phyloP scores from a whole-genome alignment of 2,329 filamentous ascomycete genomes.

The Cladosporium sphaerospermum region DNA sequence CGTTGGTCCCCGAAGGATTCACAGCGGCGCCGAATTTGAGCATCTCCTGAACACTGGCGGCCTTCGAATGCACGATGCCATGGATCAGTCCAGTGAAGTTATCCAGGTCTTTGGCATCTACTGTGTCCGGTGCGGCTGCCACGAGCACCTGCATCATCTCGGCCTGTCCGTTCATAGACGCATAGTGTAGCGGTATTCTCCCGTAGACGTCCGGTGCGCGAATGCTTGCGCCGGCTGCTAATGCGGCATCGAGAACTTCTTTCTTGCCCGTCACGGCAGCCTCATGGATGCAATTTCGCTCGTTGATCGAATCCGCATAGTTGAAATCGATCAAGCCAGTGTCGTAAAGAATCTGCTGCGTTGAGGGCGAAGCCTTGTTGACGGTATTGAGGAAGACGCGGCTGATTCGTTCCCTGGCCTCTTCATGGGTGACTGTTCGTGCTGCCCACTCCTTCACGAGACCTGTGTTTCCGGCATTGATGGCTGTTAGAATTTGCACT shows the following conservation, averaged over 20 bases:
- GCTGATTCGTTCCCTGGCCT: conserved; percentile 70
- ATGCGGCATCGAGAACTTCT: conserved; percentile 68
- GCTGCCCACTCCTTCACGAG: conserved; percentile 74
- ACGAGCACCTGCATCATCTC: conserved; percentile 40
- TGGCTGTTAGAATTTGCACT: conserved; percentile 78
- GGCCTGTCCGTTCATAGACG: conserved; percentile 85
- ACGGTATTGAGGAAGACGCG: conserved; percentile 86
- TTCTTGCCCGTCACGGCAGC: conserved; percentile 88
- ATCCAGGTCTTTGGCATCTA: conserved; percentile 88
- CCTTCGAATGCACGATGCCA: conserved; percentile 80
- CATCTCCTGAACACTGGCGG: conserved; percentile 72
- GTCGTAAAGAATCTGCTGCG: conserved; percentile 68
- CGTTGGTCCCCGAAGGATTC: conserved; percentile 76
- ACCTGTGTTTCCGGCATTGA: conserved; percentile 72
- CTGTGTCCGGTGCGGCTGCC: conserved; percentile 57
- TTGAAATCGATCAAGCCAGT: conserved; percentile 83
- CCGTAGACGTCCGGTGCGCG: conserved; percentile 87
- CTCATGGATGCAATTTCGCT: conserved; percentile 92
- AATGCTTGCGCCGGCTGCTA: conserved; percentile 70
- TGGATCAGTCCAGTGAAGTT: conserved; percentile 96
- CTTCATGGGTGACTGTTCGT: conserved; percentile 57
- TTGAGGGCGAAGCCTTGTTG: conserved; percentile 71
- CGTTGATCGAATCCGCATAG: conserved; percentile 95
- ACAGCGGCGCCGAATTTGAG: conserved; percentile 75
- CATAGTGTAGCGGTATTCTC: conserved; percentile 87